A percentile compares a stretch with the other conserved stretches of the same genome.
Conservation (phyloP, 805 yeast genomes). For the Torulaspora delbrueckii region DNA sequence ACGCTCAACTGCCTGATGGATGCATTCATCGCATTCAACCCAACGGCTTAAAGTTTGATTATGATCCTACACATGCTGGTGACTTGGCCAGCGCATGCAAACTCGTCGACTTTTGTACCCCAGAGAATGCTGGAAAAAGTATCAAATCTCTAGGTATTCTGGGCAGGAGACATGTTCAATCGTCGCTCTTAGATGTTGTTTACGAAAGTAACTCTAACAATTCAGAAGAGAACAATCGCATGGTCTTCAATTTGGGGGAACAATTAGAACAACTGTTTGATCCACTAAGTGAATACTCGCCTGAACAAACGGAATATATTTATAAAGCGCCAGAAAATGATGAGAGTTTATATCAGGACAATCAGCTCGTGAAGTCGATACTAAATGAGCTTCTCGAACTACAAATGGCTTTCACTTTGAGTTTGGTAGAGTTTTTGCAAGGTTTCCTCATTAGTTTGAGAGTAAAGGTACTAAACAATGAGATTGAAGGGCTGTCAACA, state of each 20-base stretch:
- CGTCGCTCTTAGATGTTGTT: conserved; percentile 67
- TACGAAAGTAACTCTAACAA: conserved; percentile 52
- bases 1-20: conserved; percentile 45
- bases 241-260: conserved; percentile 74
- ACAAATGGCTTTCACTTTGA: conserved; percentile 70
- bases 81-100: conserved; percentile 62
- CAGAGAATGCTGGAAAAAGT: conserved; percentile 52
- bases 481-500: conserved; percentile 51
- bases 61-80: conserved; percentile 88
- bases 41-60: conserved; percentile 33
- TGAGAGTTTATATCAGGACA: conserved; percentile 13
- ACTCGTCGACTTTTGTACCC: conserved; percentile 44
- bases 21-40: conserved; percentile 14
- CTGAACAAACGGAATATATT: conserved; percentile 71
- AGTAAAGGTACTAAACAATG: conserved; percentile 56
- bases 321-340: conserved; percentile 55
- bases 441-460: conserved; percentile 75
- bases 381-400: conserved; percentile 62
- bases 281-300: conserved; percentile 86
- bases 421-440: conserved; percentile 69
- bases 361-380: conserved; percentile 43
- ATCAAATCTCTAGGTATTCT: conserved; percentile 56
- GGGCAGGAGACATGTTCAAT: conserved; percentile 44
- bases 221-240: conserved; percentile 63
- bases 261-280: conserved; percentile 87